Conservation (phyloP, 2,329 filamentous ascomycete genomes). For the Diaporthe sp. region DNA sequence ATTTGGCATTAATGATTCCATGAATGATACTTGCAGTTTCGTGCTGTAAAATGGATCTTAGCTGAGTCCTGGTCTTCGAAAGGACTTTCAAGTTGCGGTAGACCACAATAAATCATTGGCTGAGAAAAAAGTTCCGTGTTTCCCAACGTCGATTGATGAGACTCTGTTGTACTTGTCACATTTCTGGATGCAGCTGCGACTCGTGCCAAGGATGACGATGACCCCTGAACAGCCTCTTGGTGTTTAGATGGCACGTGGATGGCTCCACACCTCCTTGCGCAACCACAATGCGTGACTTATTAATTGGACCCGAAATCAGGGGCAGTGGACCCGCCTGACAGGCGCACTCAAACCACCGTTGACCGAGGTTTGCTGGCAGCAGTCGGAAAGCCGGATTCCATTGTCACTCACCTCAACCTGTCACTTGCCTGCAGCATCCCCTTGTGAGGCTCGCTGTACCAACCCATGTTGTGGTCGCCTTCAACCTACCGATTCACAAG, state of each 20-base stretch:
- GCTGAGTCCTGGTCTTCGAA: no score
- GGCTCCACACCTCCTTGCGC: neutral
- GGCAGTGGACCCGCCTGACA: slow-evolving; percentile 16
- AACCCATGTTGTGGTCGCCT: neutral
- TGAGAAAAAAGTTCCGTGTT: neutral
- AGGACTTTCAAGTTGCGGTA: neutral
- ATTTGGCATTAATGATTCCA: slow-evolving; percentile 49
- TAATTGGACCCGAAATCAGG: slow-evolving; percentile 7
- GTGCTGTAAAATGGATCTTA: no score
- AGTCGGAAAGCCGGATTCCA: neutral
- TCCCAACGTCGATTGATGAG: neutral
- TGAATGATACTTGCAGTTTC: neutral
- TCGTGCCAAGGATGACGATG: neutral
- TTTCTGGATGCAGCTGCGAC: neutral
- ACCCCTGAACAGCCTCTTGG: neutral
- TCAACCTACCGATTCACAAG: neutral
- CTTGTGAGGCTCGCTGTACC: neutral
- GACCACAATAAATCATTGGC: neutral
- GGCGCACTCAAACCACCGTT: neutral
- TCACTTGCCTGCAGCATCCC: neutral
- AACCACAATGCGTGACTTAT: neutral
- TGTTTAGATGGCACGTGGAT: no score
- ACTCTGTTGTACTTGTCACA: neutral
- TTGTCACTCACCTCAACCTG: neutral
- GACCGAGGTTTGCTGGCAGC: neutral